Evolutionary conservation across 140 eudicot genomes (phyloP), one percentile per base, ranked within the genome.

Genomic region (Stevia rebaudiana): DNA sequence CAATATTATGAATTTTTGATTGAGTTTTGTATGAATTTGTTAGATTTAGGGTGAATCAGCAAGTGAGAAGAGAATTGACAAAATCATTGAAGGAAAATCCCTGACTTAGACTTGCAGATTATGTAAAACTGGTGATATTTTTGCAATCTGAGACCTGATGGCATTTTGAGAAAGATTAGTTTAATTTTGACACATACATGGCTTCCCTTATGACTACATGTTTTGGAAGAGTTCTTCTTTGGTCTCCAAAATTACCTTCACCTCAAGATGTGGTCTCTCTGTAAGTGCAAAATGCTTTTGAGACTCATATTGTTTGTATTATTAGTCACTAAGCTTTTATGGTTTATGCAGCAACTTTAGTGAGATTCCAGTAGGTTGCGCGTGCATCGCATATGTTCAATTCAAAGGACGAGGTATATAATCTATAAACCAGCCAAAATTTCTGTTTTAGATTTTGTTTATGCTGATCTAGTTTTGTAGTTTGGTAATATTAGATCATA

Each of bases 351-450:
- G 98, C 11, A 92, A 92, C 75, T 87, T 83, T 31, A 8, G 67
- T 48, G 94, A 87, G 73, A 77, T 92, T 64, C 96, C 98, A 7
- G 22, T 81, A 51, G 98, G 98, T 11, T 57, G 90, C 0, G 95
- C 69, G 30, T 92, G 98, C 76, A 82, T 92, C 61, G 94, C 95
- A 9, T 96, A 92, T 69, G 74, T 85, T 76, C 98, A 92, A 61
- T 72, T 71, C 18, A 92, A 85, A 83, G 98, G 98, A 57, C 75
- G 96, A 92, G 98, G 98, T 92, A 60, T 76, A 51, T n/a, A 6
- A 36, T 66, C 43, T 54, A 39, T 21, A 37, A 42, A 52, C 33
- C 17, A 17, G 16, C 8, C 12, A 19, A 19, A 8, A 18, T 19
- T 8, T 23, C 10, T 18, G 55, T 49, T 18, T 19, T 8, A n/a